A percentile compares a stretch with the other conserved stretches of the same genome.
phyloP scores from a whole-genome alignment of 179 eudicot species.

The Heliamphora pulchella region DNA sequence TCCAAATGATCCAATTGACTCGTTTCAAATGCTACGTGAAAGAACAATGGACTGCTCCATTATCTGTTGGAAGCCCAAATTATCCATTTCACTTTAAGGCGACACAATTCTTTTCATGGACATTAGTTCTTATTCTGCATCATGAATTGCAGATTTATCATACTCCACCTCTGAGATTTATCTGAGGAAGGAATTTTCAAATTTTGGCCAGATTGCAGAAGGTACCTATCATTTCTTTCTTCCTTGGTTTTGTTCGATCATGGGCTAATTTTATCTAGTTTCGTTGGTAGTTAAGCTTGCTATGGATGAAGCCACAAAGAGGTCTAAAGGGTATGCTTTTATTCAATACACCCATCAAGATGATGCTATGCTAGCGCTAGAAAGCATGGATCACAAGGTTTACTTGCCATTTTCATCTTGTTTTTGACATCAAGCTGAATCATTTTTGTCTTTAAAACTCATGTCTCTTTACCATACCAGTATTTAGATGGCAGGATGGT shows the following conservation, averaged over 20 bases:
- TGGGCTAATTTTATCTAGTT: slow-evolving; percentile 1
- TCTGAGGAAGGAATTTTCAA: slow-evolving; percentile 33
- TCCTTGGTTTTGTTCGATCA: not conserved
- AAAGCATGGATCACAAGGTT: slow-evolving; percentile 42
- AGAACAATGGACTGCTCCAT: not conserved
- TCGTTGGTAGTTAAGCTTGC: slow-evolving; percentile 29
- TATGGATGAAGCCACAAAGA: slow-evolving; percentile 28
- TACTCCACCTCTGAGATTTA: slow-evolving; percentile 27
- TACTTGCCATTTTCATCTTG: not conserved
- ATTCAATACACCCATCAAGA: slow-evolving; percentile 38
- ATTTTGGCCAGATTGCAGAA: slow-evolving; percentile 39
- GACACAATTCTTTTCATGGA: not conserved
- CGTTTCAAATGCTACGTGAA: not conserved
- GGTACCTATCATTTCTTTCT: slow-evolving; percentile 18
- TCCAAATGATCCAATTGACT: not conserved
- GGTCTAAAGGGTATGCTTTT: slow-evolving; percentile 39
- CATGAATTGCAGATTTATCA: slow-evolving; percentile 29
- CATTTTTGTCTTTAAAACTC: not conserved
- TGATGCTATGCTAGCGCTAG: slow-evolving; percentile 37
- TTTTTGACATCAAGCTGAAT: not conserved
- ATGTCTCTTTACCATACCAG: slow-evolving; percentile 16
- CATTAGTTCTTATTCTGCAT: not conserved
- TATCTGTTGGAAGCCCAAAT: not conserved
- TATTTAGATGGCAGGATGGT: slow-evolving; percentile 32
- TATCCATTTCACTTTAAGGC: not conserved